Percentiles rank a stretch among this genome's conserved stretches.
Evolutionary conservation across 2,329 filamentous ascomycete genomes (phyloP).

Genomic region (Dactylellina leptospora): DNA sequence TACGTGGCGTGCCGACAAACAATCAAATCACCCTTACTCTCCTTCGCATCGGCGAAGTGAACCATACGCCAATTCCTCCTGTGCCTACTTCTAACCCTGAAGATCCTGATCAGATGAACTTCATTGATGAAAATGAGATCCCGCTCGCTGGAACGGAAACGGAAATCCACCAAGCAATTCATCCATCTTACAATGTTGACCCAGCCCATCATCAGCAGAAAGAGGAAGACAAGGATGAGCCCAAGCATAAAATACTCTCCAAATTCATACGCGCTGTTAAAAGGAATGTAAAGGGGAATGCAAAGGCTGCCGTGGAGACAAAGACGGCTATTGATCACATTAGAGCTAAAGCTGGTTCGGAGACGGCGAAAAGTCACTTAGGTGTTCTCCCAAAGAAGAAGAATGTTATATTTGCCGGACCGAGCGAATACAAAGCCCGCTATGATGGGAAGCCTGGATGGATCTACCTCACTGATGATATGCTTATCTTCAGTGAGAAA

Average conservation of each 20-base stretch:
- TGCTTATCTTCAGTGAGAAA: constrained; percentile 75
- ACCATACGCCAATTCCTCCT: constrained; percentile 77
- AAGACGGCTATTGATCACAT: constrained; percentile 75
- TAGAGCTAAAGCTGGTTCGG: constrained; percentile 70
- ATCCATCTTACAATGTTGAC: constrained; percentile 62
- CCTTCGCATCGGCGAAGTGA: constrained; percentile 80
- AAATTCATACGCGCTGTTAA: constrained; percentile 65
- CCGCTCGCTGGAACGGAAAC: constrained; percentile 70
- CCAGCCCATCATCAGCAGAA: constrained; percentile 65
- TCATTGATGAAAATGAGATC: constrained; percentile 59
- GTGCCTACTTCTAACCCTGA: constrained; percentile 58
- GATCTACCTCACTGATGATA: constrained; percentile 73
- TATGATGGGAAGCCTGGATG: constrained; percentile 76
- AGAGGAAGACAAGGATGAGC: constrained; percentile 59
- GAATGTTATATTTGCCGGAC: constrained; percentile 67
- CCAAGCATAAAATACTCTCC: constrained; percentile 74
- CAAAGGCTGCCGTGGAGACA: constrained; percentile 75
- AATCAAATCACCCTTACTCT: constrained; percentile 82
- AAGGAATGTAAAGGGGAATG: constrained; percentile 64
- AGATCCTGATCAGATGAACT: constrained; percentile 65
- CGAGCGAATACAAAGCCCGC: constrained; percentile 76
- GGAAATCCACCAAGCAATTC: constrained; percentile 73
- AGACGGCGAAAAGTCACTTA: constrained; percentile 73
- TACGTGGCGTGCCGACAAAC: constrained; percentile 84
- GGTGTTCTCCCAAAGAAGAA: constrained; percentile 70